Base-by-base conservation (phyloP, 306 rosid species). In the Quercus rubra region DNA sequence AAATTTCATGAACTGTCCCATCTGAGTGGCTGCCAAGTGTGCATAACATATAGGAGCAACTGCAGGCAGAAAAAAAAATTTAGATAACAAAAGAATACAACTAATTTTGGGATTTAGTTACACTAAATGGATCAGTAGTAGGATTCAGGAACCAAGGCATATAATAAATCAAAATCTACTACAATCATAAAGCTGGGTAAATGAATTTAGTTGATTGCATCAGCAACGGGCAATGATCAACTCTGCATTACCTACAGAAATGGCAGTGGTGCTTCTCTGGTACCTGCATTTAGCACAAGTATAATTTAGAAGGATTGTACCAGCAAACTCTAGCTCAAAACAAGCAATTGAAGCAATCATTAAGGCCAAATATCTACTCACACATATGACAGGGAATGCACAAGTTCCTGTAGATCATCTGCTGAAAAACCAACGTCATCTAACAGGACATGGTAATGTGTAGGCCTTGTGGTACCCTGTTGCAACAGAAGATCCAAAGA, bases 1-100 rank as follows among this genome's bases (percentile, higher is more conserved):
- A 18, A 90, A 94, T 15, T 92, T 94, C 79, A 94, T 85, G 31
- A 94, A 92, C 74, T 91, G 95, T 0, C 91, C 93, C 67, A 94
- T 72, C 72, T 92, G 97, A 7, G 91, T 62, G 23, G 98, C 98
- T 4, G 98, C 98, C 79, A 94, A 77, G 84, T 94, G 98, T 1
- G 98, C 98, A 79, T 92, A 94, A 83, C 97, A 92, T 18, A 94
- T 78, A 0, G 98, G 98, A n/a, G 98, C 97, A 81, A 94, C 98
- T 94, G 91, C 88, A 62, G 3, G 46, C 13, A 15, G 56, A 41
- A 20, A 5, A 6, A 4, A 30, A 30, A 30, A 5, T 11, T 59
- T 21, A 5, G n/a, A 2, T 14, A 9, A 11, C 14, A 1, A 14
- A 23, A 72, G 1, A 23, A 31, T 8, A 18, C 28, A 6, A 5